phyloP scores from a whole-genome alignment of 2,329 filamentous ascomycete genomes.

The Neofusicoccum parvum region DNA sequence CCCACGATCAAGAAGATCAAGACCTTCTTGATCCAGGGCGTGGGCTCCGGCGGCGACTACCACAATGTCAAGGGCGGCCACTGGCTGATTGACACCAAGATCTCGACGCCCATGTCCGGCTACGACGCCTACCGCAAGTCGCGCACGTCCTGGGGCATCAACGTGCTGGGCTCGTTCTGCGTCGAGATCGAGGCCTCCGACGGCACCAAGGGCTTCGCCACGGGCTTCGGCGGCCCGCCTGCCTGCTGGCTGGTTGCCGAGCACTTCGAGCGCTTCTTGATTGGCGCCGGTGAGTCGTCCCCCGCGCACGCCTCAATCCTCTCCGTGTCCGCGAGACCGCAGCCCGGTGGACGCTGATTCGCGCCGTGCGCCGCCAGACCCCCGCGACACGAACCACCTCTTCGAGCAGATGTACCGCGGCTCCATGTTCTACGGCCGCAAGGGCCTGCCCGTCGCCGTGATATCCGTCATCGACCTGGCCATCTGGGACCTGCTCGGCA shows the following conservation, averaged over 20 bases:
- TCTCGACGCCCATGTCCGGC: constrained; percentile 87
- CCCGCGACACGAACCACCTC: constrained; percentile 84
- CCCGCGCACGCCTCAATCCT: no score
- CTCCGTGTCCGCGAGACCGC: no score
- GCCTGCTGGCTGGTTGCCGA: constrained; percentile 93
- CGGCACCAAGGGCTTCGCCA: constrained; percentile 92
- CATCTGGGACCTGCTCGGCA: constrained; percentile 88
- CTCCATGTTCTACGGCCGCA: constrained; percentile 95
- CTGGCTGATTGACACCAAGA: constrained; percentile 90
- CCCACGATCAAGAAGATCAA: constrained; percentile 75
- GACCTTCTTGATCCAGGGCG: constrained; percentile 71
- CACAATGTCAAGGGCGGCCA: constrained; percentile 78
- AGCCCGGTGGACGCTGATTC: neutral
- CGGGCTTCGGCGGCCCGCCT: constrained; percentile 89
- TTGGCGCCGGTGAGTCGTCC: constrained; percentile 64
- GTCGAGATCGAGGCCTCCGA: constrained; percentile 87
- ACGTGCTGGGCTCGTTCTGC: constrained; percentile 88
- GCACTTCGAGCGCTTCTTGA: constrained; percentile 89
- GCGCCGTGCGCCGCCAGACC: constrained; percentile 56
- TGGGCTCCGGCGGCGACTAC: constrained; percentile 73
- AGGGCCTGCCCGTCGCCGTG: constrained; percentile 84
- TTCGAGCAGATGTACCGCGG: constrained; percentile 97
- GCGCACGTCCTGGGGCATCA: constrained; percentile 92
- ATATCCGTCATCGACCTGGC: constrained; percentile 95
- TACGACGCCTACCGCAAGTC: constrained; percentile 88